Evolutionary conservation across 371 early-diverging fungal species (phyloP), one percentile per base, ranked within the genome.

Genomic region (Zancudomyces culisetae): DNA sequence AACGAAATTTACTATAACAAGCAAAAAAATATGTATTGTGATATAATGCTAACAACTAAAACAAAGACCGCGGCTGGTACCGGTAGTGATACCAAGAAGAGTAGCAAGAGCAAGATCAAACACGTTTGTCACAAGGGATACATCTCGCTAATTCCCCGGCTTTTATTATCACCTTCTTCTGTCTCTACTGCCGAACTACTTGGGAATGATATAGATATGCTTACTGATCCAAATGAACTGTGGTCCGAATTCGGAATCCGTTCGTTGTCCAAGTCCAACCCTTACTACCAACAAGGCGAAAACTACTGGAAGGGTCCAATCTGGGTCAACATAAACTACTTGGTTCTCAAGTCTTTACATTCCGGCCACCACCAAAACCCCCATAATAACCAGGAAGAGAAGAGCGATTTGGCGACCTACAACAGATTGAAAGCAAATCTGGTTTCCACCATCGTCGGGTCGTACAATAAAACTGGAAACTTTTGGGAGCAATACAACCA

Each of bases 231-330:
- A 2, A 59, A 74, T 0, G 78, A 85, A 46, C 66, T 90, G 30
- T 91, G 96, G 93, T 75, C 88, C 1, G 77, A 76, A 15, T 77
- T 74, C 58, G 90, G 90, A 22, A 60, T 88, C 13, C 74, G 85
- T 2, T 89, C 90, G 2, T 59, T 96, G 30, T 86, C 88, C 8
- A 74, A 73, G 39, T 66, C 70, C 4, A 86, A 90, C 60, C 64
- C 66, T 22, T 78, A 64, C 43, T 92, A 80, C 61, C 78, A 76
- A 3, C 77, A 77, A 0, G 86, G 79, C 45, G 96, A 96, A 62
- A 80, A 87, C 59, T 93, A 93, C 60, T 96, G 94, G 96, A 72
- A 85, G 35, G 96, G 94, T 1, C 89, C 92, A 1, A 78, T 93
- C 35, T 96, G 96, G 96, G 76, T 92, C 55, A 90, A 92, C 55